These are phyloP conservation scores for Pichia sp. DNA, from an alignment of 1,139 yeast species.

Conservation along the genomic window DNA sequence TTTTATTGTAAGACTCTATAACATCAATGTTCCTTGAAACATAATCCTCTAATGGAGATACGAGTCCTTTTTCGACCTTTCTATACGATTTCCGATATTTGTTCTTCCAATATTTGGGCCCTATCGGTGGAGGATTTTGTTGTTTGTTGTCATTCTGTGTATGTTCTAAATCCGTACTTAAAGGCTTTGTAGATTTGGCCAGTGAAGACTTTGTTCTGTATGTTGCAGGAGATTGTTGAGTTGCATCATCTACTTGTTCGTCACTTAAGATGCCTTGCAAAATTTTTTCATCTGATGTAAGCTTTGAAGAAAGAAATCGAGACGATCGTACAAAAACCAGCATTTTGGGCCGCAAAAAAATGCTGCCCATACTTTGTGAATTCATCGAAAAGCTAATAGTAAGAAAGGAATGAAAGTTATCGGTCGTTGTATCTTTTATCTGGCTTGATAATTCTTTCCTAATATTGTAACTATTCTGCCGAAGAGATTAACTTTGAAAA, in stretches of 20 bases:
- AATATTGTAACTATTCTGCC: not conserved
- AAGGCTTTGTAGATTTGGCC: not conserved
- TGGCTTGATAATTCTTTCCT: not conserved
- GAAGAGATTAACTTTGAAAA: not conserved
- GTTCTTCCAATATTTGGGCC: conserved; percentile 24
- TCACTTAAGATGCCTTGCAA: conserved; percentile 13
- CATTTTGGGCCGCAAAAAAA: not conserved
- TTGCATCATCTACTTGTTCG: not conserved
- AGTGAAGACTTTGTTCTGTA: conserved; percentile 7
- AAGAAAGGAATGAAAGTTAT: not conserved
- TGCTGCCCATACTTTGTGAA: not conserved
- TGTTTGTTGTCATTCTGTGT: no score
- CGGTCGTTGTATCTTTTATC: not conserved
- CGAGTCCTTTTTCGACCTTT: conserved; percentile 22
- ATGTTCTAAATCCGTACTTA: no score
- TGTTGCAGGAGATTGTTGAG: not conserved
- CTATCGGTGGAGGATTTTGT: conserved; percentile 8
- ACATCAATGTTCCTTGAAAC: conserved; percentile 23
- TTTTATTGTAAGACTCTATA: conserved; percentile 27
- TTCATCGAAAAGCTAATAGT: not conserved
- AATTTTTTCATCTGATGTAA: conserved; percentile 19
- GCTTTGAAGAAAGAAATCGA: conserved; percentile 6
- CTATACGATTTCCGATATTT: conserved; percentile 21
- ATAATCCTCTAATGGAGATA: conserved; percentile 22
- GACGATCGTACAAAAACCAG: not conserved